Conservation (phyloP, 805 yeast genomes). For the Citeromyces nyonsensis region DNA sequence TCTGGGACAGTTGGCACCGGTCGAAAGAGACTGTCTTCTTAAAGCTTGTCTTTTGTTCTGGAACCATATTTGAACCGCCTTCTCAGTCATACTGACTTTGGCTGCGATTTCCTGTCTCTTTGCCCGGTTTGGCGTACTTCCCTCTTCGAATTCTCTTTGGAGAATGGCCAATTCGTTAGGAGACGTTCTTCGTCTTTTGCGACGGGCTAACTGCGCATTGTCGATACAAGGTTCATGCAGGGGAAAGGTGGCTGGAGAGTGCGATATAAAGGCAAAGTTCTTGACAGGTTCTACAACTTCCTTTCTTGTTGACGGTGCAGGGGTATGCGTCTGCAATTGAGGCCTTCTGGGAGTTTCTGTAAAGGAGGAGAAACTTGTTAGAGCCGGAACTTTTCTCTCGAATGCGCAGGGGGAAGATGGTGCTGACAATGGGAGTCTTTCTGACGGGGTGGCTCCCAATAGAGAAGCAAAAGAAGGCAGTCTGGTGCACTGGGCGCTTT, state of each 20-base stretch:
- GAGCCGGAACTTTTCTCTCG: no score
- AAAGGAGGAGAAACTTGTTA: no score
- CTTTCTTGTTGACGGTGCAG: neutral
- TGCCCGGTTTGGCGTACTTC: constrained; percentile 69
- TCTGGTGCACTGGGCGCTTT: no score
- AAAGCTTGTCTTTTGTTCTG: constrained; percentile 86
- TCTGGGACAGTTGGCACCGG: constrained; percentile 4
- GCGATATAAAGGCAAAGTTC: constrained; percentile 79
- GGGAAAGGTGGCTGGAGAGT: constrained; percentile 82
- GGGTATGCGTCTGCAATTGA: neutral
- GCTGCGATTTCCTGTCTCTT: constrained; percentile 68
- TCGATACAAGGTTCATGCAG: constrained; percentile 72
- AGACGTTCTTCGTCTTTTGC: constrained; percentile 91
- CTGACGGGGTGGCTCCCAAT: no score
- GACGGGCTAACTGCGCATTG: constrained; percentile 83
- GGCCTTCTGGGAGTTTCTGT: neutral
- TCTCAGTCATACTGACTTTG: constrained; percentile 85
- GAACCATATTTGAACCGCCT: constrained; percentile 97
- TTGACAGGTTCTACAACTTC: constrained; percentile 7
- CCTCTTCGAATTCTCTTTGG: constrained; percentile 61
- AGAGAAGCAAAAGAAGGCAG: no score
- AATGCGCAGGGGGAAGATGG: no score
- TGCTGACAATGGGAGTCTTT: no score
- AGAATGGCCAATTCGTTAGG: constrained; percentile 73
- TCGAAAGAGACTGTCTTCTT: constrained; percentile 22